These are phyloP conservation scores for Cochlearia excelsa DNA, from an alignment of 345 rosid genomes.

Conservation along the genomic window DNA sequence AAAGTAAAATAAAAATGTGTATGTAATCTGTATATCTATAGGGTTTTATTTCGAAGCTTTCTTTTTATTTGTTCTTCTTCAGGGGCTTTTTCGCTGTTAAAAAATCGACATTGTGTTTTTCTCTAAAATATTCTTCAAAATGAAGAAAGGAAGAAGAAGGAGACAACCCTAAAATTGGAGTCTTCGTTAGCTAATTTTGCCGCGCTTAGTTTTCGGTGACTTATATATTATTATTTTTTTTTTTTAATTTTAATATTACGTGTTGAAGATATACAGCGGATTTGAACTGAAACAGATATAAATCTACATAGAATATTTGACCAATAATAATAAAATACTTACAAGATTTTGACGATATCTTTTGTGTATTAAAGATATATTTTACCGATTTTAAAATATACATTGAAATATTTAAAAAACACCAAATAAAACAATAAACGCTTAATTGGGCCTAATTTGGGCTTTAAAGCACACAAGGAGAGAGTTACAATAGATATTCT, in stretches of 20 bases:
- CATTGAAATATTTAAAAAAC: too few relatives aligned
- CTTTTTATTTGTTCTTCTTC: background rate
- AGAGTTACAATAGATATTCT: background rate
- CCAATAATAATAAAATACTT: too few relatives aligned
- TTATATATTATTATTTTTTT: conserved; percentile 23
- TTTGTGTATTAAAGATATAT: too few relatives aligned
- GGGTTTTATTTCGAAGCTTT: conserved; percentile 21
- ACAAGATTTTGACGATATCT: too few relatives aligned
- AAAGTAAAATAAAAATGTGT: too few relatives aligned
- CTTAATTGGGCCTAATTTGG: background rate
- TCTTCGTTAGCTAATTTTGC: conserved; percentile 23
- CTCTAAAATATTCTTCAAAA: conserved; percentile 14
- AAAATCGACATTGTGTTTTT: too few relatives aligned
- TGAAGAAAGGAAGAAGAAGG: conserved; percentile 16
- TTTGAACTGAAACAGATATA: too few relatives aligned
- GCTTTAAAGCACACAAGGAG: background rate
- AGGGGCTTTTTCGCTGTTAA: conserved; percentile 17
- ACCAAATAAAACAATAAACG: background rate
- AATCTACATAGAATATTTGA: too few relatives aligned
- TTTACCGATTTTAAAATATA: too few relatives aligned
- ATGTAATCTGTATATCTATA: background rate
- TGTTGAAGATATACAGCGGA: too few relatives aligned
- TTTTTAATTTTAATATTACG: background rate
- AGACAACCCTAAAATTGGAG: conserved; percentile 23
- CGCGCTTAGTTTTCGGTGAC: conserved; percentile 27